Evolutionary conservation across 2,329 filamentous ascomycete species (phyloP), one percentile per base, ranked within the genome.

Genomic region (Trichoderma brevicompactum): DNA sequence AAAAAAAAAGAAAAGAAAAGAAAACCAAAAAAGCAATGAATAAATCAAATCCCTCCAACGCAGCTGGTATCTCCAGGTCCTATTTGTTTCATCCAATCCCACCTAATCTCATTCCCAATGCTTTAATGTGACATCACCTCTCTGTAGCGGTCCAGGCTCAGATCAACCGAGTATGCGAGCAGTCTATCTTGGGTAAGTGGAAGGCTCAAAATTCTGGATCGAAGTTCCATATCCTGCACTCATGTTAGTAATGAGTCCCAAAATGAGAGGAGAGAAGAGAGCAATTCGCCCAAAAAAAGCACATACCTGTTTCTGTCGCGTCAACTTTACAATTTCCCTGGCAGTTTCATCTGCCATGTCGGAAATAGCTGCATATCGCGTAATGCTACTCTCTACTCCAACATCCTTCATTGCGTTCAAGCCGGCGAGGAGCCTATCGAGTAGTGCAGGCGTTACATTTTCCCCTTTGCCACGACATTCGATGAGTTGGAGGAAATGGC

Each of bases 301-400:
- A 78, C 83, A 75, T 76, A 89, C 87, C 75, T 85, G 81, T 69
- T 85, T 85, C 72, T 83, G 82, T 72, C 85, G 84, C 55, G 79
- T 78, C 68, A 80, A 70, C 65, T 82, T 82, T 62, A 88, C 80
- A 66, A 90, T 85, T 74, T 88, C 85, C 68, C 85, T 84, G 9
- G 90, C 91, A 66, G 94, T 87, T 52, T 88, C 83, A 61, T 87
- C 87, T 53, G 89, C 90, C 85, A 97, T 96, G 73, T 96, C 92
- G 69, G 89, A 88, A 62, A 94, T 83, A 0, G 92, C 92, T 48
- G 94, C 92, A 63, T 76, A 79, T 46, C 76, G 70, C 61, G 87
- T 81, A 73, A 91, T 85, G 68, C 87, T 75, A 6, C 76, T 73
- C 43, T 81, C 78, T 2, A 75, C 71, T 9, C 76, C 74, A 36